Evolutionary conservation across 768 basidiomycete species (phyloP).

Genomic region (Boletus sp.): DNA sequence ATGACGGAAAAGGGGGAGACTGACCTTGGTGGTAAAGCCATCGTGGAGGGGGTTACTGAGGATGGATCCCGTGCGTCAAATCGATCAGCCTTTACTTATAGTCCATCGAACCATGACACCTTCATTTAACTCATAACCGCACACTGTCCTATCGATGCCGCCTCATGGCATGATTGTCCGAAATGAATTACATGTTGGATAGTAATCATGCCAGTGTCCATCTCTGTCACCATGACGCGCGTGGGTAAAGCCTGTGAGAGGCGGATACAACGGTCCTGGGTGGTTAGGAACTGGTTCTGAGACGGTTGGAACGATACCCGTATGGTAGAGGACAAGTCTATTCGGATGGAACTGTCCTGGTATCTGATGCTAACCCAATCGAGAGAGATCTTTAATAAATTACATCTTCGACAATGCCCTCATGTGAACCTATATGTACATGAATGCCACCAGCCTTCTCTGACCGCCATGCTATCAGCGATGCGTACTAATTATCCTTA

Average conservation of each 20-base stretch:
- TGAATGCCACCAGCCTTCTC: background rate
- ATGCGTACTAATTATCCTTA: conserved; percentile 22
- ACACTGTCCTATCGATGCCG: background rate
- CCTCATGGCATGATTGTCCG: background rate
- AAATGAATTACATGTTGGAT: background rate
- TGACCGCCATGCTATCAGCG: background rate
- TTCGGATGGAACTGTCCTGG: too few species aligned
- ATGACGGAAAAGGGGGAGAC: background rate
- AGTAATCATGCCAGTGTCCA: background rate
- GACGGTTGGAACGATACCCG: too few species aligned
- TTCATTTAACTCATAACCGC: background rate
- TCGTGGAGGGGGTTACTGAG: background rate
- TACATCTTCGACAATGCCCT: too few species aligned
- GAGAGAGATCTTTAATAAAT: too few species aligned
- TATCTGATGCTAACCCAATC: too few species aligned
- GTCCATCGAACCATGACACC: background rate
- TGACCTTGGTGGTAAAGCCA: conserved; percentile 3
- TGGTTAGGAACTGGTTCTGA: too few species aligned
- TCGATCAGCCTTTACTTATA: background rate
- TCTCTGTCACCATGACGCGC: too few species aligned
- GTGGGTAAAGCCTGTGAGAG: too few species aligned
- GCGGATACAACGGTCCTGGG: too few species aligned
- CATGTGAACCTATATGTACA: too few species aligned
- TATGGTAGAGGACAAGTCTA: too few species aligned
- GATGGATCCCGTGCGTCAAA: background rate